Evolutionary conservation across 495 filamentous ascomycete genomes (phyloP).

Genomic region (Staphylotrichum tortipilum): DNA sequence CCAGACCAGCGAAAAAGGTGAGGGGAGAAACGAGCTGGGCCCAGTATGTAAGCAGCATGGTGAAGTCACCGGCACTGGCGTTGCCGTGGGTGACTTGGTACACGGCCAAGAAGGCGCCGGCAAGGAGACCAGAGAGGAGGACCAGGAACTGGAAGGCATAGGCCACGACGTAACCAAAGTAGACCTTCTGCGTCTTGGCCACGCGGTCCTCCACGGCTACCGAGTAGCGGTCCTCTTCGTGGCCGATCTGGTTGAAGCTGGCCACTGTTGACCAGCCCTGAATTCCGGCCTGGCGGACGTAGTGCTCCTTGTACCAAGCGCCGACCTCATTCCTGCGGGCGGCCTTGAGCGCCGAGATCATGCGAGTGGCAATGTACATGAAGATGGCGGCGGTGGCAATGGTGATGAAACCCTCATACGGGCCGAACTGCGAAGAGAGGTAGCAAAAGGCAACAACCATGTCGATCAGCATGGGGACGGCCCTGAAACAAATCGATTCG

Average conservation of each 20-base stretch:
- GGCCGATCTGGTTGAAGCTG: slow-evolving; percentile 61
- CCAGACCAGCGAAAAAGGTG: slow-evolving; percentile 52
- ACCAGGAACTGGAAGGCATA: slow-evolving; percentile 51
- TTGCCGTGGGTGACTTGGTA: slow-evolving; percentile 51
- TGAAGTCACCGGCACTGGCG: slow-evolving; percentile 59
- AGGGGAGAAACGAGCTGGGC: slow-evolving; percentile 52
- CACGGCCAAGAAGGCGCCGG: slow-evolving; percentile 57
- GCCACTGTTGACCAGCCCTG: slow-evolving; percentile 61
- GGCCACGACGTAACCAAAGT: slow-evolving; percentile 34
- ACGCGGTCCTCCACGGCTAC: slow-evolving; percentile 38
- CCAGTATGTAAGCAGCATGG: slow-evolving; percentile 67
- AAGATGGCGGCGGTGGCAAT: slow-evolving; percentile 54
- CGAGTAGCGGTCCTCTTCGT: slow-evolving; percentile 57
- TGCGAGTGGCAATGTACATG: slow-evolving; percentile 50
- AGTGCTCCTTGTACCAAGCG: slow-evolving; percentile 47
- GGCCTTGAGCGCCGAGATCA: slow-evolving; percentile 36
- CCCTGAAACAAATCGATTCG: slow-evolving; percentile 57
- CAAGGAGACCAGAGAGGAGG: slow-evolving; percentile 53
- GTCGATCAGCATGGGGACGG: slow-evolving; percentile 65
- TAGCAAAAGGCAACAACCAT: slow-evolving; percentile 60
- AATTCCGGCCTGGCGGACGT: slow-evolving; percentile 54
- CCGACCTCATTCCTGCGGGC: slow-evolving; percentile 25
- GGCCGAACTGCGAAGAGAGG: slow-evolving; percentile 59
- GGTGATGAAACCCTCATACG: slow-evolving; percentile 66
- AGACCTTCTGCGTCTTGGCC: slow-evolving; percentile 30